A percentile compares a stretch with the other conserved stretches of the same genome.
Conservation (phyloP, 2,329 filamentous ascomycete genomes). For the Clarireedia paspali region DNA sequence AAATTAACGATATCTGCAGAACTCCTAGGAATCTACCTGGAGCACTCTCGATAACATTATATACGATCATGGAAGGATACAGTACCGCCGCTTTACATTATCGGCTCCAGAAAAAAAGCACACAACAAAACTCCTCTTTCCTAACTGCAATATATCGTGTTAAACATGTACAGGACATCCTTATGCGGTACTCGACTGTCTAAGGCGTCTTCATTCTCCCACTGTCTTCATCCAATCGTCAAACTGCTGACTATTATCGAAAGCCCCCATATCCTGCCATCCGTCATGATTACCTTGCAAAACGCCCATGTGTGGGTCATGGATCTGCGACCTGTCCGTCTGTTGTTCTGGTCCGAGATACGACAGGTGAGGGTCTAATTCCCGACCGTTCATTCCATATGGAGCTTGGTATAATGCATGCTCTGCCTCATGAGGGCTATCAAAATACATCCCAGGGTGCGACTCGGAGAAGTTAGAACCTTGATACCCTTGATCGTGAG, state of each 20-base stretch:
- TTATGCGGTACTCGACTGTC: background rate
- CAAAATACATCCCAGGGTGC: conserved; percentile 19
- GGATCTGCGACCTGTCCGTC: conserved; percentile 20
- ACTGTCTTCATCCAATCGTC: conserved; percentile 28
- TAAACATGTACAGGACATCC: conserved; percentile 3
- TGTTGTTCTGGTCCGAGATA: conserved; percentile 20
- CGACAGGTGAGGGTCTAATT: conserved; percentile 16
- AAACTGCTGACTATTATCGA: conserved; percentile 27
- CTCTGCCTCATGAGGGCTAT: conserved; percentile 16
- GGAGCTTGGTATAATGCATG: conserved; percentile 18
- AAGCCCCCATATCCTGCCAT: conserved; percentile 25
- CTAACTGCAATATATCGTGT: background rate
- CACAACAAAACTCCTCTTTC: background rate
- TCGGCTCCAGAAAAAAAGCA: background rate
- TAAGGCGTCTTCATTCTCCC: background rate
- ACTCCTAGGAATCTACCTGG: background rate
- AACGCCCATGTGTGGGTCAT: conserved; percentile 26
- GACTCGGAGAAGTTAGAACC: conserved; percentile 11
- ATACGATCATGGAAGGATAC: background rate
- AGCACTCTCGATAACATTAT: no score
- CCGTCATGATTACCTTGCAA: conserved; percentile 25
- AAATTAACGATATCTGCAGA: background rate
- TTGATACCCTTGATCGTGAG: conserved; percentile 16
- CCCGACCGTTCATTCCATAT: conserved; percentile 9
- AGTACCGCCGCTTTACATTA: background rate